Conservation (phyloP, 1,139 yeast genomes). For the Suhomyces kunorum region DNA sequence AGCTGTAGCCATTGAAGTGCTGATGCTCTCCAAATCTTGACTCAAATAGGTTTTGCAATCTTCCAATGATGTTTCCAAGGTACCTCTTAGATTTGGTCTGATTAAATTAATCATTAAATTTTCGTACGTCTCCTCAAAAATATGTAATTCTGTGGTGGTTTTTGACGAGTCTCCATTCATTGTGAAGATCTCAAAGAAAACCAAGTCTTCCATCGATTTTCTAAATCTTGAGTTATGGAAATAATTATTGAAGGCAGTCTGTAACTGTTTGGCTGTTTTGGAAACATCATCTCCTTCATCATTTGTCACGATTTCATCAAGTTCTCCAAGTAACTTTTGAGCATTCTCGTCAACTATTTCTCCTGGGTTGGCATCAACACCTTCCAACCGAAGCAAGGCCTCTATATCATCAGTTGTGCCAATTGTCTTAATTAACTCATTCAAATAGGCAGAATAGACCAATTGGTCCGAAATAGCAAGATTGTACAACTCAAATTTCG, state of each 20-base stretch:
- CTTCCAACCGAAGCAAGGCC: not conserved
- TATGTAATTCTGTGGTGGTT: conserved; percentile 10
- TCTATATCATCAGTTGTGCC: not conserved
- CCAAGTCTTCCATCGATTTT: conserved; percentile 26
- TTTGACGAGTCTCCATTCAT: conserved; percentile 33
- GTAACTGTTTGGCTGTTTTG: not conserved
- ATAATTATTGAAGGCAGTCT: conserved; percentile 11
- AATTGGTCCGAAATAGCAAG: conserved; percentile 25
- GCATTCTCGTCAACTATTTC: not conserved
- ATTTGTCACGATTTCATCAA: not conserved
- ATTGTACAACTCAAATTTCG: conserved; percentile 36
- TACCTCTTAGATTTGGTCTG: conserved; percentile 40
- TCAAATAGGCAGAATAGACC: conserved; percentile 17
- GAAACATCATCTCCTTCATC: not conserved
- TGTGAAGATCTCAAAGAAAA: conserved; percentile 43
- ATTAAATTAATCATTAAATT: conserved; percentile 41
- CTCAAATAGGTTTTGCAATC: conserved; percentile 33
- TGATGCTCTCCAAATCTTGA: conserved; percentile 15
- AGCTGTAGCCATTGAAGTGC: too few species aligned
- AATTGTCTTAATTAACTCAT: conserved; percentile 10
- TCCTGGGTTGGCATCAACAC: not conserved
- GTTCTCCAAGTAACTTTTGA: not conserved
- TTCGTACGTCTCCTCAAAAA: conserved; percentile 40
- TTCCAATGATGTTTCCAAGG: conserved; percentile 35
- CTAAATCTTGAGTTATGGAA: conserved; percentile 22